phyloP scores from a whole-genome alignment of 2,329 filamentous ascomycete genomes.

The Pseudogymnoascus sp. region DNA sequence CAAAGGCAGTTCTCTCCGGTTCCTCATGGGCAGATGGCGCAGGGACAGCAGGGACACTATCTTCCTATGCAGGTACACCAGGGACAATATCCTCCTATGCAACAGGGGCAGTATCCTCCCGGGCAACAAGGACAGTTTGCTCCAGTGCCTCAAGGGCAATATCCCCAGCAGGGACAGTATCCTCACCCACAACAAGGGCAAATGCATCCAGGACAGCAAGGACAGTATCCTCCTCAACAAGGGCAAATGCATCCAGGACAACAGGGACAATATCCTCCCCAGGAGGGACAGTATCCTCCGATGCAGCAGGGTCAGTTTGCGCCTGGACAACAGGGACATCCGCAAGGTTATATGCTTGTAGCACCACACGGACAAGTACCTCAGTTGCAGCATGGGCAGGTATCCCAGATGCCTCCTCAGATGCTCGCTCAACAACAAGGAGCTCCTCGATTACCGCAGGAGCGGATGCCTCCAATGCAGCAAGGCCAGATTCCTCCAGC shows the following conservation, averaged over 20 bases:
- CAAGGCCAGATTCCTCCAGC: neutral
- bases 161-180: neutral
- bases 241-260: neutral
- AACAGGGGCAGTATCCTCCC: neutral
- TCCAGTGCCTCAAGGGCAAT: neutral
- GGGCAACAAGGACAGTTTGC: neutral
- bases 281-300: neutral
- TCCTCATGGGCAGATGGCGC: neutral
- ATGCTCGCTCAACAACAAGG: neutral
- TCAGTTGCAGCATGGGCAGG: neutral
- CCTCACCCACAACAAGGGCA: neutral
- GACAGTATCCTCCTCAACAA: neutral
- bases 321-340: neutral
- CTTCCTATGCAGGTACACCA: neutral
- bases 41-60: neutral
- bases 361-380: neutral
- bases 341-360: neutral
- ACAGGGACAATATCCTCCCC: neutral
- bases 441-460: neutral
- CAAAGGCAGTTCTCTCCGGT: neutral
- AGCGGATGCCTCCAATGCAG: neutral
- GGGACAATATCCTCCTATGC: neutral
- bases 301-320: neutral
- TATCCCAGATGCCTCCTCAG: neutral
- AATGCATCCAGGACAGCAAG: neutral